These are phyloP conservation scores for Plasmopara viticola DNA, from an alignment of 352 stramenopile genomes.

Conservation along the genomic window DNA sequence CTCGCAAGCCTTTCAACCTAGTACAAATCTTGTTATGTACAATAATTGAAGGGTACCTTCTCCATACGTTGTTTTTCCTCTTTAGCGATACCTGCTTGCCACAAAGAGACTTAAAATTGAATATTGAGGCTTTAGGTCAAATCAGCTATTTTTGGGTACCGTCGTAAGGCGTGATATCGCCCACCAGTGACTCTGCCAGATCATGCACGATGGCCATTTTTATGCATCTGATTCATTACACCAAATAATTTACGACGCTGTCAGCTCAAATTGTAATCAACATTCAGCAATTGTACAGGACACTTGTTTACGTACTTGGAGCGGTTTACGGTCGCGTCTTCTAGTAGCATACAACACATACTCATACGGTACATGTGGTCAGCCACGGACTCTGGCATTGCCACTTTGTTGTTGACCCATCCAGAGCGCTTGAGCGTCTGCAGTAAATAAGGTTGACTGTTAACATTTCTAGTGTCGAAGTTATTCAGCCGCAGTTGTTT, in stretches of 20 bases:
- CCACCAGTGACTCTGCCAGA: constrained; percentile 88
- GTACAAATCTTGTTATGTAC: neutral
- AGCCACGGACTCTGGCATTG: constrained; percentile 86
- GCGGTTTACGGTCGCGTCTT: constrained; percentile 57
- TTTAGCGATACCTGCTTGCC: constrained; percentile 63
- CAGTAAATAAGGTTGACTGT: no score
- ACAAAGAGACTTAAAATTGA: neutral
- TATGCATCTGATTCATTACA: constrained; percentile 48
- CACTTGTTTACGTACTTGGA: constrained; percentile 38
- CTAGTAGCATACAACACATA: constrained; percentile 87
- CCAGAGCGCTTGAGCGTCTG: constrained; percentile 87
- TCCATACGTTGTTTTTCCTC: constrained; percentile 89
- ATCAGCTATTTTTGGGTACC: constrained; percentile 13
- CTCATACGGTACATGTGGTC: constrained; percentile 93
- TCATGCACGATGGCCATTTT: constrained; percentile 93
- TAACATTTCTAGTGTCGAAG: constrained; percentile 1
- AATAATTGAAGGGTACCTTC: constrained; percentile 30
- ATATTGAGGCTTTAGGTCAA: neutral
- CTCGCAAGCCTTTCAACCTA: constrained; percentile 1
- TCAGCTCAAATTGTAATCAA: neutral
- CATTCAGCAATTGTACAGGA: no score
- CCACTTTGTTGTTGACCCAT: constrained; percentile 90
- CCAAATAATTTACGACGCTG: neutral
- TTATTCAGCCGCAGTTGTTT: neutral
- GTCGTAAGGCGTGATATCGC: constrained; percentile 91